These are phyloP conservation scores for Populus hybrid DNA, from an alignment of 441 rosid genomes.

Conservation along the genomic window DNA sequence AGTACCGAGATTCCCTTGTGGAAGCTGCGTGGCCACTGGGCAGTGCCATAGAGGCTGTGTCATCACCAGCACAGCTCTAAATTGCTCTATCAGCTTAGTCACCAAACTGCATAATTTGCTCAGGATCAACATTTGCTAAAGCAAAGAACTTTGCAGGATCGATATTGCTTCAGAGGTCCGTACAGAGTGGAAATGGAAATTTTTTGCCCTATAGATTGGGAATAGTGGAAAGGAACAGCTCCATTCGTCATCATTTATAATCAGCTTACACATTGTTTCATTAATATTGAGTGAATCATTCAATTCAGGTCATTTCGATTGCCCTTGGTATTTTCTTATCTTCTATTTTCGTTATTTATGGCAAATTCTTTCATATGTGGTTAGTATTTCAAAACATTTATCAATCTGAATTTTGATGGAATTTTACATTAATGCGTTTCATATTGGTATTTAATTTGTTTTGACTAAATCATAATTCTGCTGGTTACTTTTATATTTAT, in stretches of 20 bases:
- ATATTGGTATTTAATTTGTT: not conserved
- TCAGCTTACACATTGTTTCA: slow-evolving; percentile 10
- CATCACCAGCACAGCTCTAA: slow-evolving; percentile 31
- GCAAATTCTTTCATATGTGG: not conserved
- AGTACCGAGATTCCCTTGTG: slow-evolving; percentile 56
- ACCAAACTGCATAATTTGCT: not conserved
- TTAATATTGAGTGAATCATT: slow-evolving; percentile 24
- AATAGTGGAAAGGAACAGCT: slow-evolving; percentile 23
- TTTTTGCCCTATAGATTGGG: slow-evolving; percentile 16
- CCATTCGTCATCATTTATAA: slow-evolving; percentile 36
- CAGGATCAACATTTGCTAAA: not conserved
- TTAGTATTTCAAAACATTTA: too few relatives aligned
- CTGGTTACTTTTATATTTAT: not conserved
- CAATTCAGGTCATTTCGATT: slow-evolving; percentile 28
- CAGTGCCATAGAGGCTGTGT: slow-evolving; percentile 93
- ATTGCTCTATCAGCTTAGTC: not conserved
- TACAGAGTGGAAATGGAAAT: slow-evolving; percentile 10
- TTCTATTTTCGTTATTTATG: not conserved
- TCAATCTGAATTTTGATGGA: not conserved
- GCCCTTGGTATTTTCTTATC: not conserved
- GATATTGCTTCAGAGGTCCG: slow-evolving; percentile 5
- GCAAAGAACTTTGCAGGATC: not conserved
- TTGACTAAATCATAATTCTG: not conserved
- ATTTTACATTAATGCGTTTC: not conserved
- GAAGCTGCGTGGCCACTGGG: slow-evolving; percentile 99